Percentiles rank a stretch among this genome's conserved stretches.
Evolutionary conservation across 2,329 filamentous ascomycete species (phyloP).

Genomic region (Pseudogymnoascus sp.): DNA sequence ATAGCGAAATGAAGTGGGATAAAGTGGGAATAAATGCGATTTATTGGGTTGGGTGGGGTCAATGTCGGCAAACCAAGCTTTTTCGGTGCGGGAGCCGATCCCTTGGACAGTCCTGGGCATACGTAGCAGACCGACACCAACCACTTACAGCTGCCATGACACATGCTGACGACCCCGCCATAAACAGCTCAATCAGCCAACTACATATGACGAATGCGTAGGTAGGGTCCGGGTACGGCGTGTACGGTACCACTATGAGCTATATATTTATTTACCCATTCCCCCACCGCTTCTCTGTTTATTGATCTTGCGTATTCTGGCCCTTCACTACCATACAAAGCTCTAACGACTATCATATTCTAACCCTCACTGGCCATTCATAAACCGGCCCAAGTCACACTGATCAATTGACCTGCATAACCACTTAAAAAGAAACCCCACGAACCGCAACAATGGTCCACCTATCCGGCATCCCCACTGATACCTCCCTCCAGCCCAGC

Average conservation of each 20-base stretch:
- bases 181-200: neutral
- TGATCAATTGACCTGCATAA: neutral
- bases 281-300: neutral
- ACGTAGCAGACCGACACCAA: neutral
- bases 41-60: neutral
- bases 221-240: no score
- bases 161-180: neutral
- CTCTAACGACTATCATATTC: neutral
- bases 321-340: neutral
- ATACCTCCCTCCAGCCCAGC: constrained; percentile 19
- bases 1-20: neutral
- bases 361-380: neutral
- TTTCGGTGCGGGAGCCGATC: neutral
- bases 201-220: neutral
- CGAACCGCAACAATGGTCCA: constrained; percentile 37
- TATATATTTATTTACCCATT: constrained; percentile 2
- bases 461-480: constrained; percentile 34
- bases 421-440: neutral
- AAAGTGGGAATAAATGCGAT: neutral
- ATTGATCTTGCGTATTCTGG: neutral
- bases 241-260: neutral
- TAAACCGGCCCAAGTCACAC: neutral
- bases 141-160: neutral
- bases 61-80: neutral
- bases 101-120: neutral